A percentile compares a stretch with the other conserved stretches of the same genome.
Evolutionary conservation across 1,139 yeast genomes (phyloP).

Genomic region (Yamadazyma atlantica): DNA sequence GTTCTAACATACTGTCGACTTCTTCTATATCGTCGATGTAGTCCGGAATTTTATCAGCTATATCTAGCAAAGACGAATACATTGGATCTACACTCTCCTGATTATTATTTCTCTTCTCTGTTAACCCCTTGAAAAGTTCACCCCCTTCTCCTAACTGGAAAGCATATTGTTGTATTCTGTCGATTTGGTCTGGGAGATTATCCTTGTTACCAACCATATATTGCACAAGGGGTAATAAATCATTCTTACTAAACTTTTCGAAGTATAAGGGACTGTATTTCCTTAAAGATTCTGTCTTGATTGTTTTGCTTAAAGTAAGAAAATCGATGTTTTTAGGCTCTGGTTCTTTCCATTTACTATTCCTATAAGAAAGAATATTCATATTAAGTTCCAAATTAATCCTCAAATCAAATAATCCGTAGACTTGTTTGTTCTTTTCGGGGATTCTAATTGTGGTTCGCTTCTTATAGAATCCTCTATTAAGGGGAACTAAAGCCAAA

Average conservation of each 20-base stretch:
- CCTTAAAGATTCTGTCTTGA: constrained; percentile 6
- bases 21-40: constrained; percentile 36
- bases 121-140: constrained; percentile 6
- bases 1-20: constrained; percentile 51
- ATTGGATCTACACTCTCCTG: constrained; percentile 5
- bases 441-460: background rate
- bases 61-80: constrained; percentile 13
- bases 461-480: constrained; percentile 8
- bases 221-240: constrained; percentile 12
- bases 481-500: constrained; percentile 11
- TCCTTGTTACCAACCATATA: constrained; percentile 5
- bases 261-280: constrained; percentile 10
- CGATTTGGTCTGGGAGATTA: constrained; percentile 13
- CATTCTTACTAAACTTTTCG: constrained; percentile 12
- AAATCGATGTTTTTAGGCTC: constrained; percentile 9
- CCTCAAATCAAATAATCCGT: constrained; percentile 15
- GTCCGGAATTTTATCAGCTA: constrained; percentile 10
- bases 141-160: constrained; percentile 28
- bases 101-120: constrained; percentile 4
- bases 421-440: constrained; percentile 3
- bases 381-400: constrained; percentile 12
- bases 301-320: constrained; percentile 2
- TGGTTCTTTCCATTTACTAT: constrained; percentile 4
- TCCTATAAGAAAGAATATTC: constrained; percentile 9
- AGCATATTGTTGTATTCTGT: constrained; percentile 30